Percentiles rank a stretch among this genome's conserved stretches.
Conservation (phyloP, 371 early-diverging fungal genomes). For the Mortierella sp. region DNA sequence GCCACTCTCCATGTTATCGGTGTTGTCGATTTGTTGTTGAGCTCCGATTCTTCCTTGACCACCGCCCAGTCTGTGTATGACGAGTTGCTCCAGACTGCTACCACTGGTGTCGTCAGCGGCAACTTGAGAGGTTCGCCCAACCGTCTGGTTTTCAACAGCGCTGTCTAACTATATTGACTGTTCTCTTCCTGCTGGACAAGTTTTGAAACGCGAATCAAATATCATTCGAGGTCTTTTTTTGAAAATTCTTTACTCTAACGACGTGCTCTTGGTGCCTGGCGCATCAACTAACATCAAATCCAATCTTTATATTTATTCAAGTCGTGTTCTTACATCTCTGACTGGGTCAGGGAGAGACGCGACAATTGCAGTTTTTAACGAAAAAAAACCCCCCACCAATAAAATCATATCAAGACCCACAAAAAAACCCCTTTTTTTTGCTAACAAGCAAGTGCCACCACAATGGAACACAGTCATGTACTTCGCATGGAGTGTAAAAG, state of each 20-base stretch:
- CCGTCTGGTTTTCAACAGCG: conserved; percentile 40
- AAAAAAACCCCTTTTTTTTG: too few relatives aligned
- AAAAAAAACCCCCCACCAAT: not conserved
- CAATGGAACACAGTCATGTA: too few relatives aligned
- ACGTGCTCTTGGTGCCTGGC: not conserved
- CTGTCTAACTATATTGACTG: conserved; percentile 1
- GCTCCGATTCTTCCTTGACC: conserved; percentile 18
- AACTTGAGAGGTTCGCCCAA: conserved; percentile 29
- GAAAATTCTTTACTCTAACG: not conserved
- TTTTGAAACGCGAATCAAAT: not conserved
- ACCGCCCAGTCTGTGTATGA: conserved; percentile 23
- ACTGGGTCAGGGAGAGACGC: not conserved
- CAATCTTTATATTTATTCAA: not conserved
- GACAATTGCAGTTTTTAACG: not conserved
- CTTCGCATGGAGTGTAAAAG: too few relatives aligned
- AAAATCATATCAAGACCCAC: not conserved
- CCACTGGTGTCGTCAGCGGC: conserved; percentile 33
- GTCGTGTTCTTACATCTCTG: not conserved
- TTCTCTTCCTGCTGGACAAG: too few relatives aligned
- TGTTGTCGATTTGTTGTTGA: conserved; percentile 62
- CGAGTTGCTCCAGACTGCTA: conserved; percentile 22
- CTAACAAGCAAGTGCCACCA: too few relatives aligned
- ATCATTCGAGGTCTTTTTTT: not conserved
- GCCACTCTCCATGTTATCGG: conserved; percentile 79
- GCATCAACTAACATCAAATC: not conserved